Conservation (phyloP, 768 basidiomycete species). For the Gymnopilus junonius region DNA sequence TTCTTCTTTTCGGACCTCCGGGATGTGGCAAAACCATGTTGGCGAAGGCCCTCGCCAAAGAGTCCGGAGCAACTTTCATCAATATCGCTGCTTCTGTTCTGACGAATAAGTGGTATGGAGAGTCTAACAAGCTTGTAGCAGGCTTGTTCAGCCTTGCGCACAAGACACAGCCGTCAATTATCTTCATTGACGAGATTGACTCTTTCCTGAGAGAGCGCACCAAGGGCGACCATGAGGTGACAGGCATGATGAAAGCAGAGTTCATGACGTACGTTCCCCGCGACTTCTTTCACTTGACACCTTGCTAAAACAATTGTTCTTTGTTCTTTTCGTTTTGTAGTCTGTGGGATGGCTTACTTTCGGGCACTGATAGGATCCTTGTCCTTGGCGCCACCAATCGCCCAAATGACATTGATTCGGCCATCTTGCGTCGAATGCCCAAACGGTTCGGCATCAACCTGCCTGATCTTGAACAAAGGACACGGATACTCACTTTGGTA, state of each 20-base stretch:
- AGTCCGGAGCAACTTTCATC: slow-evolving; percentile 96
- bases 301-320: not conserved
- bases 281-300: not conserved
- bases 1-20: slow-evolving; percentile 93
- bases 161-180: slow-evolving; percentile 94
- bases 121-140: slow-evolving; percentile 90
- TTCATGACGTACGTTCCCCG: slow-evolving; percentile 78
- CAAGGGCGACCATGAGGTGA: slow-evolving; percentile 93
- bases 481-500: slow-evolving; percentile 84
- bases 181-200: slow-evolving; percentile 99
- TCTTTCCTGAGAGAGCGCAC: slow-evolving; percentile 90
- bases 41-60: slow-evolving; percentile 97
- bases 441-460: slow-evolving; percentile 90
- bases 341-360: slow-evolving; percentile 93
- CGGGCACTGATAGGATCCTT: slow-evolving; percentile 79
- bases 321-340: slow-evolving; percentile 43
- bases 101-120: slow-evolving; percentile 55
- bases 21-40: slow-evolving; percentile 99
- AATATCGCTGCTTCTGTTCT: slow-evolving; percentile 52
- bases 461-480: slow-evolving; percentile 77
- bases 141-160: slow-evolving; percentile 92
- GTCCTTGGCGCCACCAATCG: slow-evolving; percentile 96
- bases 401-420: slow-evolving; percentile 88
- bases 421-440: slow-evolving; percentile 95
- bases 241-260: slow-evolving; percentile 98